Evolutionary conservation across 148 eudicot genomes (phyloP).

Genomic region (Chenopodium berlandieri): DNA sequence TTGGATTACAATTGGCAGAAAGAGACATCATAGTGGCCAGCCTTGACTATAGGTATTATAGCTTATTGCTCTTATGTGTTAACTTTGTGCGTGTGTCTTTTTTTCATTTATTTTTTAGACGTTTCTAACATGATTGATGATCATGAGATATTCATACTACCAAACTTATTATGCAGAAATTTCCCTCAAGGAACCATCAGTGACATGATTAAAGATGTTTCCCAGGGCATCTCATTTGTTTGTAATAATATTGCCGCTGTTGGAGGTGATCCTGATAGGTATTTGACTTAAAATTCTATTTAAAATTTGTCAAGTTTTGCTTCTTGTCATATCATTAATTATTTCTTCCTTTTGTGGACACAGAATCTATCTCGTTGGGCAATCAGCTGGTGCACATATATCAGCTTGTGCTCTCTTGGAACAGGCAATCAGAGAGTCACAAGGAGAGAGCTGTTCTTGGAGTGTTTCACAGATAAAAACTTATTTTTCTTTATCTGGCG

Average conservation of each 20-base stretch:
- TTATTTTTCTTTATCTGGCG: slow-evolving; percentile 95
- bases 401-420: slow-evolving; percentile 81
- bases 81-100: background rate
- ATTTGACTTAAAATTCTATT: slow-evolving; percentile 12
- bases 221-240: slow-evolving; percentile 79
- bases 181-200: slow-evolving; percentile 97
- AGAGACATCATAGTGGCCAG: slow-evolving; percentile 91
- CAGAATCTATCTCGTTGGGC: slow-evolving; percentile 88
- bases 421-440: slow-evolving; percentile 74
- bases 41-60: slow-evolving; percentile 80
- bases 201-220: slow-evolving; percentile 89
- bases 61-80: background rate
- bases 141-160: slow-evolving; percentile 1
- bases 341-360: slow-evolving; percentile 19
- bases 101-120: no score
- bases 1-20: slow-evolving; percentile 86
- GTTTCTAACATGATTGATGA: background rate
- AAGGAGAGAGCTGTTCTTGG: slow-evolving; percentile 73
- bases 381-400: slow-evolving; percentile 98
- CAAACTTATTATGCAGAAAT: slow-evolving; percentile 57
- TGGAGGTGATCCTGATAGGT: slow-evolving; percentile 95
- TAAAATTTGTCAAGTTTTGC: background rate
- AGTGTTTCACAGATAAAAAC: slow-evolving; percentile 84
- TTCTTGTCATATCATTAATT: slow-evolving; percentile 13
- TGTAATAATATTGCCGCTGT: slow-evolving; percentile 48